Base-by-base conservation (phyloP, 164 flowering plant species). In the Protea cynaroides region DNA sequence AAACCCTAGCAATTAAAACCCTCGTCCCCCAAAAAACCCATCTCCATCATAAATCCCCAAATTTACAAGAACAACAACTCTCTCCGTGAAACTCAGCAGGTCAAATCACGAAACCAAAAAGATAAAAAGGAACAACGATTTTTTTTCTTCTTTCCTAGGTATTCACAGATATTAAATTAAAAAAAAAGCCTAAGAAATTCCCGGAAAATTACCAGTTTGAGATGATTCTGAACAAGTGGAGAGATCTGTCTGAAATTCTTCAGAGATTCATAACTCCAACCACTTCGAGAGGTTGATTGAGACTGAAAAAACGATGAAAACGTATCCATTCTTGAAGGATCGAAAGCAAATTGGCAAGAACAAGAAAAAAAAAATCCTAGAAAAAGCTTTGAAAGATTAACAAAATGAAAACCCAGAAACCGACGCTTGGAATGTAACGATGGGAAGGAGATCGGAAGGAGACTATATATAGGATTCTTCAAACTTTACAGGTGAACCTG, bases 201-300 rank as follows among this genome's bases (percentile, higher is more conserved):
- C 0, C 18, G 22, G 47, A 51, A 25, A 24, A 7, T 34, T 36
- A 67, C 75, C 67, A 29, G 71, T 58, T 63, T 72, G 56, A 72
- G 68, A 63, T 72, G 75, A 18, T 40, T 59, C 61, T 63, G 75
- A 43, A 72, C 75, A 49, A 14, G 51, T 21, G 75, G 75, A 21
- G 75, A 63, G 60, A 72, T 72, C 61, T 72, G 68, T 19, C 75
- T 23, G 50, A 72, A 59, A 44, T 72, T 72, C 68, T 72, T 72
- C 40, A 72, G 64, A 22, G 75, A 67, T 18, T 63, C 68, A 36
- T 19, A 58, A 56, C 56, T 59, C 75, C 75, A 56, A 18, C 64
- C 56, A 8, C 65, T 22, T 9, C 61, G 65, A 53, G 63, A 53
- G 19, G 65, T 7, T 13, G 65, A 53, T 23, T 65, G 65, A 19